Evolutionary conservation across 352 stramenopile species (phyloP), one percentile per base, ranked within the genome.

Genomic region (Peronospora destructor): DNA sequence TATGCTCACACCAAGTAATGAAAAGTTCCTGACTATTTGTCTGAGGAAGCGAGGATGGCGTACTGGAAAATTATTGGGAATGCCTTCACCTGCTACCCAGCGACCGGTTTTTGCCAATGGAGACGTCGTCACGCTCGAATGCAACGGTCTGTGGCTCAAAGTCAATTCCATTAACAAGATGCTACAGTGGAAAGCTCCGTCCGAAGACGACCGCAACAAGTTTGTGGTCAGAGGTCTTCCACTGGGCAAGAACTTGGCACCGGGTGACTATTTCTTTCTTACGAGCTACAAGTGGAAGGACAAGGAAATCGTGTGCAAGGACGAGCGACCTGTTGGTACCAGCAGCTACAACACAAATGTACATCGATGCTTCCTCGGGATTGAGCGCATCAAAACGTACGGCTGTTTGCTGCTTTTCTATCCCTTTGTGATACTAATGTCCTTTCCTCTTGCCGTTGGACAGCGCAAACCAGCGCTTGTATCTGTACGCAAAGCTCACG

Each of bases 221-320:
- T 94, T 91, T 53, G 83, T 94, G 32, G 64, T 94, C n/a, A 71
- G 83, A 23, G 83, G 83, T 0, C 56, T 94, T 10, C 76, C 79
- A 28, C 59, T 91, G 14, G 83, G 83, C 5, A 71, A 84, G 7
- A 88, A 77, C 32, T 40, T 94, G 28, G 66, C 74, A 1, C 73
- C 82, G 0, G 83, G 83, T 0, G 83, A 94, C 52, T 91, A 91
- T 44, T 94, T 91, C 55, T 94, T 94, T 55, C 66, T 94, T 10
- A 87, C 78, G 21, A 91, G 80, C 53, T 87, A 85, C 69, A 79
- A 82, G 55, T 91, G 76, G 71, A 88, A 87, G 45, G 83, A 94
- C 61, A 87, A 88, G 56, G 83, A 94, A 54, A 74, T 94, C 28
- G 77, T 89, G 43, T 73, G 84, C 55, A 84, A 73, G 33, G 76